Evolutionary conservation across 495 filamentous ascomycete species (phyloP), one percentile per base, ranked within the genome.

Genomic region (Aspergillus nidulans): DNA sequence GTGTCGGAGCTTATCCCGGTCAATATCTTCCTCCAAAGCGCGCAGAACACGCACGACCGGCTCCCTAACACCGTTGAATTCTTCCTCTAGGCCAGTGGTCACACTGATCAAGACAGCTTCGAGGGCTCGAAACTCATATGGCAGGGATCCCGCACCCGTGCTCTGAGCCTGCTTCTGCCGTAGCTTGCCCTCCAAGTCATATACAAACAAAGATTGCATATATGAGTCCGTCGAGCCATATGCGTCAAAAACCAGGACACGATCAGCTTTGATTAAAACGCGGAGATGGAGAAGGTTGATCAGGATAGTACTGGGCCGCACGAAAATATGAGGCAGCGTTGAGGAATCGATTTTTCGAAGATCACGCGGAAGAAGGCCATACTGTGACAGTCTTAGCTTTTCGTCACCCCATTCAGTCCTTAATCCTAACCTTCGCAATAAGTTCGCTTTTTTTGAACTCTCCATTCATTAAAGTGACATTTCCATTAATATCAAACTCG

Each of bases 341-440:
- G 90, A 96, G n/a, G 91, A 95, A 66, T 97, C 94, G 62, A 97
- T 96, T 68, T 98, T 98, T 62, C 94, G 89, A 7, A 98, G 80
- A 77, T 98, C 94, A 44, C 94, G 92, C 49, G 95, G 92, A 12
- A 97, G 84, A 23, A 98, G 84, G 34, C 94, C 94, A 66, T 97
- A 97, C 91, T 97, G 56, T 23, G 20, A 41, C 21, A 38, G 19
- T 46, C 41, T 30, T 25, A 23, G 42, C 44, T 19, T 40, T 43
- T 39, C 16, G 18, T 39, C 26, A 42, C 24, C 18, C 49, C 12
- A 4, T 7, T 21, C 21, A 42, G 6, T 12, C n/a, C 4, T 28
- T 2, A 45, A 40, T 42, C 77, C 78, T 15, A 73, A 96, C 92
- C 83, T 91, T 98, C 30, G 91, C 90, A 65, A 95, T 97, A 8